Percentiles rank a stretch among this genome's conserved stretches.
Conservation (phyloP, 257 asterid species). For the Handroanthus guayacan region DNA sequence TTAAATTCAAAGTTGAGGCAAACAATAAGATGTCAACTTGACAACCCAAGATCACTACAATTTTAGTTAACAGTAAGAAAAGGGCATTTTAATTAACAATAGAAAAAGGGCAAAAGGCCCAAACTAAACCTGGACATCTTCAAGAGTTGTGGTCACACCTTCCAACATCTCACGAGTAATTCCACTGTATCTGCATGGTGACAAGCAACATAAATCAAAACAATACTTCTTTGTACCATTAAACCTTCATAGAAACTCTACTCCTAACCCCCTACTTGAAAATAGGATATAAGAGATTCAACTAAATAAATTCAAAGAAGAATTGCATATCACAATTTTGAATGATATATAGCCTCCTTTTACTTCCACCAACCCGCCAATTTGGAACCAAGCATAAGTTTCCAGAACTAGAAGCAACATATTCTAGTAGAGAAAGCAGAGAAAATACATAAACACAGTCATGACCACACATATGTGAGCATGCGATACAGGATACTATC, state of each 20-base stretch:
- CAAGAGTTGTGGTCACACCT: conserved; percentile 79
- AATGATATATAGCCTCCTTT: no score
- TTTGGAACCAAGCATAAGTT: no score
- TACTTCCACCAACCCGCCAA: no score
- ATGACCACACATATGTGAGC: no score
- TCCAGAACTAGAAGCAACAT: no score
- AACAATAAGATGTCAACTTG: neutral
- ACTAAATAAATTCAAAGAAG: neutral
- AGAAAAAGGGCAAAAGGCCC: conserved; percentile 26
- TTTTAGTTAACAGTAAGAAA: neutral
- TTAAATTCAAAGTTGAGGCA: neutral
- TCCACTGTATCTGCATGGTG: conserved; percentile 88
- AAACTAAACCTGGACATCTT: conserved; percentile 82
- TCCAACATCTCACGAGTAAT: conserved; percentile 81
- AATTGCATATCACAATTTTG: no score
- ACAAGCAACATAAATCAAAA: conserved; percentile 30
- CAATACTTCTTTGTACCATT: neutral
- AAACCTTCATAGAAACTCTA: neutral
- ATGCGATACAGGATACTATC: no score
- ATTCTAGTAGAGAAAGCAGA: no score
- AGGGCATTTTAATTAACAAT: neutral
- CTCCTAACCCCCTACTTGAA: neutral
- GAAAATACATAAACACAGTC: no score
- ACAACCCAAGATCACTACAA: conserved; percentile 2
- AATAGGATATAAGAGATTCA: neutral